Evolutionary conservation across 495 filamentous ascomycete species (phyloP).

Genomic region (Annulohypoxylon stygium): DNA sequence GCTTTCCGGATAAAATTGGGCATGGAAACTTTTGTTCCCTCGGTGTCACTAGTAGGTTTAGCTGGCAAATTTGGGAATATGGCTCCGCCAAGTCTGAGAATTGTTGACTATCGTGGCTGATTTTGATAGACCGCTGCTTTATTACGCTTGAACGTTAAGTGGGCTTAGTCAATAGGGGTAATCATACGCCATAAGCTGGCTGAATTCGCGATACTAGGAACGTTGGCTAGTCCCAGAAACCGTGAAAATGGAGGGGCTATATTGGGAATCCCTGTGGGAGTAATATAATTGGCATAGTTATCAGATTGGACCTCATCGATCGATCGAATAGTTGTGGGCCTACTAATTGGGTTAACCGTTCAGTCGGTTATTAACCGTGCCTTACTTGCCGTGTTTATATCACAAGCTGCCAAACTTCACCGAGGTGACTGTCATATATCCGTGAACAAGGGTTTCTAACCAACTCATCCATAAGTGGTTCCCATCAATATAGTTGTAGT

Average conservation of each 20-base stretch:
- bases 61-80: not conserved
- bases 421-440: not conserved
- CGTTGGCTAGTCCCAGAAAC: not conserved
- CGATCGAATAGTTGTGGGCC: not conserved
- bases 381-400: slow-evolving; percentile 6
- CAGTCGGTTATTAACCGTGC: slow-evolving; percentile 32
- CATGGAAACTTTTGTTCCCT: not conserved
- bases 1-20: slow-evolving; percentile 5
- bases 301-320: slow-evolving; percentile 22
- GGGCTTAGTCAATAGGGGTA: not conserved
- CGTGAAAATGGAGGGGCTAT: slow-evolving; percentile 9
- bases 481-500: not conserved
- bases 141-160: not conserved
- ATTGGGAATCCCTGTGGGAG: not conserved
- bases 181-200: slow-evolving; percentile 3
- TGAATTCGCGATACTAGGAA: slow-evolving; percentile 24
- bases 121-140: slow-evolving; percentile 11
- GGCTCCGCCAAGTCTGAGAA: not conserved
- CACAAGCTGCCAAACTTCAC: slow-evolving; percentile 1
- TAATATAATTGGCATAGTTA: not conserved
- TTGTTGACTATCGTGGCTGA: not conserved
- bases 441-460: not conserved
- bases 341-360: slow-evolving; percentile 10
- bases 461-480: not conserved
- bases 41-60: not conserved